Base-by-base conservation (phyloP, 345 rosid genomes). In the Aegle marmelos region DNA sequence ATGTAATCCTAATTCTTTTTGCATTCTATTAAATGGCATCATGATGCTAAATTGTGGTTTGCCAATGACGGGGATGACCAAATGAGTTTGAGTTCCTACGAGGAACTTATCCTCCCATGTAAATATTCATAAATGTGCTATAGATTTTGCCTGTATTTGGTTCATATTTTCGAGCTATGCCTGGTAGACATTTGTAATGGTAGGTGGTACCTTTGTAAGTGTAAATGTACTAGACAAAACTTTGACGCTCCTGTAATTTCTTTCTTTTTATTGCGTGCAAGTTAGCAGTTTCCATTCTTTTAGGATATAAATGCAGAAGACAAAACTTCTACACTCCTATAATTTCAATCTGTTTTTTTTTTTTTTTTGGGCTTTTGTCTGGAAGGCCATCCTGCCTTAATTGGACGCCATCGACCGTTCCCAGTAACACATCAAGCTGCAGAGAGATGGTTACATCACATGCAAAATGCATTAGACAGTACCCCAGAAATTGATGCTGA, bases 361-460 rank as follows among this genome's bases (percentile, higher is more conserved):
- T 68, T 25, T 31, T n/a, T 19, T 41, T 69, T 60, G 7, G 11
- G 11, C 16, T 76, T 34, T 41, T 21, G 58, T 57, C 25, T 28
- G 60, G 81, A 83, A 93, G 98, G 98, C 16, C 98, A 91, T 79
- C 98, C 95, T 77, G 94, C 98, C 22, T 81, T 95, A 71, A 93
- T 95, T 1, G 97, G 86, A 14, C 98, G 98, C 34, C 98, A 93
- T 76, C 85, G 97, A 68, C 93, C 95, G 69, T 95, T 93, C 79
- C 97, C 98, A 0, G 97, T 95, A 39, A 91, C 97, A 0, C 94
- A 81, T 82, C 85, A 85, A 75, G 98, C 98, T 80, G 97, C 95
- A 4, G 97, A 88, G 80, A 90, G 95, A 86, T 95, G 98, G 98
- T 82, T 95, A 36, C 86, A 85, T 54, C 95, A 90, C 80, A 93